A percentile compares a stretch with the other conserved stretches of the same genome.
These are phyloP conservation scores for Ophiorrhiza pumila DNA, from an alignment of 257 asterid genomes.

Conservation along the genomic window DNA sequence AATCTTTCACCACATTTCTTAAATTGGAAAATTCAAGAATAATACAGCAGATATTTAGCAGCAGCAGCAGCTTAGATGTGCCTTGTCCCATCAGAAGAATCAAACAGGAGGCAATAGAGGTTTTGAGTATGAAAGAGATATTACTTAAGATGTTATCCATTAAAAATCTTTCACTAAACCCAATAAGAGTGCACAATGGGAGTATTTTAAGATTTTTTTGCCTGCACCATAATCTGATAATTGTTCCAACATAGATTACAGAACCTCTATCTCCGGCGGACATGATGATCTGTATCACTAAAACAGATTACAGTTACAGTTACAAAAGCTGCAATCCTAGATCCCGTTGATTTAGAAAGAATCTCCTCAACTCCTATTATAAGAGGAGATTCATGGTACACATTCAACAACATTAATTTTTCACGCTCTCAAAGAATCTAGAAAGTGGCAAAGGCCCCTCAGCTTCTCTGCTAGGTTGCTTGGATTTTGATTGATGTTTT, in stretches of 20 bases:
- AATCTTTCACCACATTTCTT: too few relatives aligned
- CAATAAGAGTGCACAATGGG: too few relatives aligned
- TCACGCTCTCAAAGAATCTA: conserved; percentile 67
- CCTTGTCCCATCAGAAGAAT: too few relatives aligned
- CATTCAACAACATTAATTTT: conserved; percentile 34
- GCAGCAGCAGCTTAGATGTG: too few relatives aligned
- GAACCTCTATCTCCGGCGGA: not conserved
- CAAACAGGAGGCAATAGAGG: not conserved
- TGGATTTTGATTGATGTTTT: conserved; percentile 54
- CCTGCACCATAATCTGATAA: not conserved
- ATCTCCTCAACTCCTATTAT: not conserved
- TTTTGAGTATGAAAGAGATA: not conserved
- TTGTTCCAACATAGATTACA: not conserved
- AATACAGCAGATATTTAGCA: too few relatives aligned
- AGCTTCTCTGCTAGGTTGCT: conserved; percentile 43
- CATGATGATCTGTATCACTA: not conserved
- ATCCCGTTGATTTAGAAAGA: not conserved
- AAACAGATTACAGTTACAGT: conserved; percentile 2
- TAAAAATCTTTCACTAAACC: not conserved
- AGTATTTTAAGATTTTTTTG: not conserved
- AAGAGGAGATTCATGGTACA: not conserved
- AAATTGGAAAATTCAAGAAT: too few relatives aligned
- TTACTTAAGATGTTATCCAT: not conserved
- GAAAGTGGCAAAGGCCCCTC: conserved; percentile 90
- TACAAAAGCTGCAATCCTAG: not conserved